phyloP scores from a whole-genome alignment of 2,329 filamentous ascomycete genomes.

The Aspergillus tubingensis region DNA sequence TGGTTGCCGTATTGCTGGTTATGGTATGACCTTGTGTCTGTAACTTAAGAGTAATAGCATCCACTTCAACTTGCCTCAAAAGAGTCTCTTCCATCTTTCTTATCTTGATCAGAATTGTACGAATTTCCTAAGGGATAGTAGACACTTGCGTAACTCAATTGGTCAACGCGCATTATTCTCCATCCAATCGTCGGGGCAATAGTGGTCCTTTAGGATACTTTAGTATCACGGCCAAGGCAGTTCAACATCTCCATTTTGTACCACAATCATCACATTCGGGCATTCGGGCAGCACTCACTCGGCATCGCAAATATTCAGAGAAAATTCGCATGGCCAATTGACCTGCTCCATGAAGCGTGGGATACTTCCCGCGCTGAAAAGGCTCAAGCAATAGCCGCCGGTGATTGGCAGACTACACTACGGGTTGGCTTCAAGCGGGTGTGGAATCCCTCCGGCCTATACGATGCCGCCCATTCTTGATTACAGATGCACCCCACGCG shows the following conservation, averaged over 20 bases:
- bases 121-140: neutral
- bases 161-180: neutral
- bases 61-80: neutral
- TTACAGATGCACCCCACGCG: slow-evolving; percentile 4
- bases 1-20: neutral
- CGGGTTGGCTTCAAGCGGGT: neutral
- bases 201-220: neutral
- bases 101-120: neutral
- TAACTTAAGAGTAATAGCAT: neutral
- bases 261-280: slow-evolving; percentile 1
- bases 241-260: neutral
- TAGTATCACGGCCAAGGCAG: neutral
- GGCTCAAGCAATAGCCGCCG: neutral
- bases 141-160: neutral
- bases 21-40: neutral
- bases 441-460: slow-evolving; percentile 8
- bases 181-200: neutral
- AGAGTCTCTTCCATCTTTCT: neutral
- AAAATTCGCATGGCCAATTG: neutral
- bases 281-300: slow-evolving; percentile 5
- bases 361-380: neutral
- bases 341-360: neutral
- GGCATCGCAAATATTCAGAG: neutral
- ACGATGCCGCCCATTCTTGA: neutral
- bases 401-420: slow-evolving; percentile 6